Evolutionary conservation across 345 rosid genomes (phyloP), one percentile per base, ranked within the genome.

Genomic region (Bruguiera sexangula): DNA sequence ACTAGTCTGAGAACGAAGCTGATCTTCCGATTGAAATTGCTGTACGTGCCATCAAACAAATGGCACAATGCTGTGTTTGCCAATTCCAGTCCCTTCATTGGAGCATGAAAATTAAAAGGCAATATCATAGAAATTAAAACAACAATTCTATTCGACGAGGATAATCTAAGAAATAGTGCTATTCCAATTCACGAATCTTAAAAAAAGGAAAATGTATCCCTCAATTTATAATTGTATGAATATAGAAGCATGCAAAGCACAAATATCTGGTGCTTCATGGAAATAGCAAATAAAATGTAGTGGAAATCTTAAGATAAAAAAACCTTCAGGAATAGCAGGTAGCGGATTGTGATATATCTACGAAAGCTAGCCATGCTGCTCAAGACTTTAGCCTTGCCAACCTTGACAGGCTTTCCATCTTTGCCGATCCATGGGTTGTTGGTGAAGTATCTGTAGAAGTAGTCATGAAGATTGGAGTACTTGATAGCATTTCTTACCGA

Each of bases 341-440:
- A 95, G 27, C 86, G 93, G 22, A 88, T 5, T 2, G 92, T 73
- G 88, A 95, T 86, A 75, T 88, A 88, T 79, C 80, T 75, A 31
- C 74, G 89, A 85, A 95, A 95, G 82, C 89, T 92, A 65, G 76
- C 52, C 96, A 92, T 95, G 78, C 77, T 83, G 36, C 29, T 30
- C 19, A 92, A 34, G 0, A 89, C 72, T 20, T 69, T 85, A 7
- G 87, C 10, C n/a, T 67, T 84, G 29, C 76, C 76, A 26, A 89
- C 93, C 3, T 7, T 80, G 7, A 95, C 85, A 0, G 84, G 80
- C 67, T 87, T 89, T 2, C 99, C 99, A 18, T 92, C 89, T 55
- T 95, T 92, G 63, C 86, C 80, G 43, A 82, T 79, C 97, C 96
- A 92, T 8, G 99, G 97, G 30, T 86, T 89, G 43, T 69, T 71